These are phyloP conservation scores for Ogataea pilisensis DNA, from an alignment of 805 yeast genomes.

Conservation along the genomic window DNA sequence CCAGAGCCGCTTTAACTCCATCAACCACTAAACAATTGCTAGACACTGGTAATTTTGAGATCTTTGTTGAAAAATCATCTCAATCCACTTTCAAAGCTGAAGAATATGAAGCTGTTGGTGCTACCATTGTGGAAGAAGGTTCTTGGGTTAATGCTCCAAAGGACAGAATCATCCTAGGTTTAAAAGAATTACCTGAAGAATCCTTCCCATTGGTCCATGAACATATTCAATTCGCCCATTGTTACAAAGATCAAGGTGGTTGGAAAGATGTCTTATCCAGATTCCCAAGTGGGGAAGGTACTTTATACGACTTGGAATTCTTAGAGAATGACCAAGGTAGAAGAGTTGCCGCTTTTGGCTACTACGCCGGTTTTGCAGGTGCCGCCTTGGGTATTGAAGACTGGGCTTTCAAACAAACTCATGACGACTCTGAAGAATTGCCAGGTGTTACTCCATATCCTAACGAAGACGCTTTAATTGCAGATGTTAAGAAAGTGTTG, in stretches of 20 bases:
- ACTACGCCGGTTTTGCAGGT: conserved; percentile 99
- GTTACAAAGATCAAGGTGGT: conserved; percentile 96
- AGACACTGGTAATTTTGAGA: conserved; percentile 76
- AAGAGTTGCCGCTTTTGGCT: conserved; percentile 99
- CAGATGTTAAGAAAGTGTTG: conserved; percentile 61
- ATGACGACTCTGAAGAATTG: conserved; percentile 61
- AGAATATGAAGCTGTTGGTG: conserved; percentile 81
- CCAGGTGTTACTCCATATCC: conserved; percentile 81
- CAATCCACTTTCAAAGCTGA: conserved; percentile 74
- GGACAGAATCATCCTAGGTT: conserved; percentile 85
- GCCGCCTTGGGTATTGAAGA: conserved; percentile 94
- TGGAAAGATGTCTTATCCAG: conserved; percentile 90
- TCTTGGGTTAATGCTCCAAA: conserved; percentile 92
- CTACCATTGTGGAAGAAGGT: conserved; percentile 84
- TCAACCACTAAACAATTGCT: conserved; percentile 76
- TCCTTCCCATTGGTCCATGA: conserved; percentile 92
- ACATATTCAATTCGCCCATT: conserved; percentile 98
- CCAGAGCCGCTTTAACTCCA: conserved; percentile 96
- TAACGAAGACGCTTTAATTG: conserved; percentile 69
- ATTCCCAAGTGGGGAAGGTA: conserved; percentile 89
- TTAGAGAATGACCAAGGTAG: conserved; percentile 92
- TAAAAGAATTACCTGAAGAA: conserved; percentile 92
- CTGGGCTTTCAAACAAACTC: conserved; percentile 88
- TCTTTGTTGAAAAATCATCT: conserved; percentile 82
- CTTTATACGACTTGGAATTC: conserved; percentile 90